phyloP scores from a whole-genome alignment of 805 yeast genomes.

The Saturnispora galanensis region DNA sequence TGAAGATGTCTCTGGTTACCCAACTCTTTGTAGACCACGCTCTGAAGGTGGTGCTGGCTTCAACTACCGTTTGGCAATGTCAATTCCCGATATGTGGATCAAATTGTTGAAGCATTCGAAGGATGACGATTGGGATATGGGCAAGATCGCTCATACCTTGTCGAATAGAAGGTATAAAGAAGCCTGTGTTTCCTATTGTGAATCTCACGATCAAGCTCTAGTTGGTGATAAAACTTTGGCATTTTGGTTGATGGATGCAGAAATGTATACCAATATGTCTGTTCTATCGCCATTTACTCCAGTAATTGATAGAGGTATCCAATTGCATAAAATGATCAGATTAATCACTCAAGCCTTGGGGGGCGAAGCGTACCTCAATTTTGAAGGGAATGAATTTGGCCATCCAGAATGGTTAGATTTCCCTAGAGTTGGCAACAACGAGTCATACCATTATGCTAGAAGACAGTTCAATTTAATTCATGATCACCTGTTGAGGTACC shows the following conservation, averaged over 20 bases:
- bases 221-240: constrained; percentile 97
- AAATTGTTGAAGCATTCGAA: constrained; percentile 71
- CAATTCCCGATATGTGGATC: constrained; percentile 99
- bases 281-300: constrained; percentile 61
- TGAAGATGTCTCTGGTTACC: constrained; percentile 97
- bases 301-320: constrained; percentile 77
- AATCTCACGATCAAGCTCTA: constrained; percentile 93
- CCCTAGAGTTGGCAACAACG: constrained; percentile 82
- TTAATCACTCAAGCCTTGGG: constrained; percentile 83
- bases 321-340: constrained; percentile 86
- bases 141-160: constrained; percentile 65
- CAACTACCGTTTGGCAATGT: constrained; percentile 92
- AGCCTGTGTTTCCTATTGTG: constrained; percentile 84
- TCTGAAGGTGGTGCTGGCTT: constrained; percentile 82
- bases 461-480: constrained; percentile 85
- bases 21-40: constrained; percentile 77
- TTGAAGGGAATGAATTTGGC: constrained; percentile 97
- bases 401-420: constrained; percentile 99
- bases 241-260: constrained; percentile 97
- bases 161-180: constrained; percentile 85
- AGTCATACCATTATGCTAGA: constrained; percentile 88
- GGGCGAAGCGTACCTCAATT: constrained; percentile 92
- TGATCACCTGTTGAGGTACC: constrained; percentile 73
- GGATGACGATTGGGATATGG: constrained; percentile 92
- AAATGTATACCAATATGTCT: constrained; percentile 96